These are phyloP conservation scores for Cutaneotrichosporon sp. DNA, from an alignment of 1,284 basidiomycete species.

Conservation along the genomic window DNA sequence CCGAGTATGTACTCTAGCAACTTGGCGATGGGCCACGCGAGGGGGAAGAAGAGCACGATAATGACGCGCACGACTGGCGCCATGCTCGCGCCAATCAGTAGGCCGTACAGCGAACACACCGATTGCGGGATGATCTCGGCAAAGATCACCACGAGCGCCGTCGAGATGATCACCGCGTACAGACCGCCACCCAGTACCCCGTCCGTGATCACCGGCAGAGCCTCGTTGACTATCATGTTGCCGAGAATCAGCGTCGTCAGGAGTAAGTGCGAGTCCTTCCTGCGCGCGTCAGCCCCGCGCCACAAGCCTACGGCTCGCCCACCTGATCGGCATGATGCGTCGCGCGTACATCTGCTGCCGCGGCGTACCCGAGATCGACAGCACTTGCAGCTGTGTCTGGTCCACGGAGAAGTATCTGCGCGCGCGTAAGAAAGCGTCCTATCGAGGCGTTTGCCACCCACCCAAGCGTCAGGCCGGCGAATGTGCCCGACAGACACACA, in stretches of 20 bases:
- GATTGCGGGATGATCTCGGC: constrained; percentile 55
- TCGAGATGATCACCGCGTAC: constrained; percentile 70
- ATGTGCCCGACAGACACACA: constrained; percentile 55
- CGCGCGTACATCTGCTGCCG: constrained; percentile 73
- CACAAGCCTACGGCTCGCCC: constrained; percentile 3
- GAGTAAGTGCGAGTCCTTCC: constrained; percentile 71
- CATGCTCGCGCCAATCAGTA: constrained; percentile 83
- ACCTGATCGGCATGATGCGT: constrained; percentile 77
- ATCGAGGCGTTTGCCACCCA: constrained; percentile 11
- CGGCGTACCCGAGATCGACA: constrained; percentile 75
- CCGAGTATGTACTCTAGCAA: constrained; percentile 73
- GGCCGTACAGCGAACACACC: constrained; percentile 83
- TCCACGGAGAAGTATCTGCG: constrained; percentile 86
- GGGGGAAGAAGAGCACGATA: constrained; percentile 60
- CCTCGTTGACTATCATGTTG: constrained; percentile 85
- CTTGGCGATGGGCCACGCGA: constrained; percentile 79
- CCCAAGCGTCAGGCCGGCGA: constrained; percentile 54
- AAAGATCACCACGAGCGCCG: constrained; percentile 69
- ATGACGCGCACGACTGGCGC: constrained; percentile 64
- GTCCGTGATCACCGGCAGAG: constrained; percentile 80
- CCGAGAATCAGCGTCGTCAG: constrained; percentile 75
- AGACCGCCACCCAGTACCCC: constrained; percentile 74
- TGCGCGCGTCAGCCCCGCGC: constrained; percentile 2
- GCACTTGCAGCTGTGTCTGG: constrained; percentile 82
- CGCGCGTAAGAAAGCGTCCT: neutral